Evolutionary conservation across 2,329 filamentous ascomycete species (phyloP), one percentile per base, ranked within the genome.

Genomic region (Aspergillus sp.): DNA sequence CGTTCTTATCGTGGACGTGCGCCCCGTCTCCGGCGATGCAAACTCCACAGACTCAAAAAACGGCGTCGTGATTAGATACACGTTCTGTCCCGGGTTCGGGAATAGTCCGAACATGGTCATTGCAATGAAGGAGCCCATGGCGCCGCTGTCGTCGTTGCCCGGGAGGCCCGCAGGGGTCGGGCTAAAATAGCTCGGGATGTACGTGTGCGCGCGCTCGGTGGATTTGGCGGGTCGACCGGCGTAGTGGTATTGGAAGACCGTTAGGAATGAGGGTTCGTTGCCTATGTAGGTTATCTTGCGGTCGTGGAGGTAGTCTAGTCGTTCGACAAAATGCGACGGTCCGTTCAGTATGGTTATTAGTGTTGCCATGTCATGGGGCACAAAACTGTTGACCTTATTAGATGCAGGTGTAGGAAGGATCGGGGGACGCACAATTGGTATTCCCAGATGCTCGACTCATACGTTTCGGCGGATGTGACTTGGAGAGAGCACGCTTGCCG

Each of bases 21-120:
- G 74, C 2, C 73, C 70, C 0, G 76, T 81, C 4, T 73, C 48
- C 0, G 70, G 69, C 29, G 71, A 72, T 3, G 58, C 72, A 32
- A 82, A 65, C 29, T 67, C 69, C 1, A 82, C 65, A n/a, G 63
- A 60, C 39, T 71, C 63, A 42, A 83, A 83, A 47, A 74, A 83
- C 0, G 79, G 79, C 0, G 78, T 72, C 0, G 63, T 80, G 40
- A 82, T 78, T 5, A 82, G 67, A 44, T 82, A 82, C 1, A 82
- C 75, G 39, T 80, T 63, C 47, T 82, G 78, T 0, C 78, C 78
- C 0, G 76, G 68, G 33, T 80, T 77, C 0, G 79, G 79, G 51
- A 80, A 83, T 5, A 82, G 57, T 0, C 79, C 79, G 64, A 82
- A 73, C 78, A 82, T 81, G 8, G 69, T 61, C 13, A 82, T 72